Percentiles rank a stretch among this genome's conserved stretches.
Conservation (phyloP, 2,329 filamentous ascomycete genomes). For the Alternaria arbusti region DNA sequence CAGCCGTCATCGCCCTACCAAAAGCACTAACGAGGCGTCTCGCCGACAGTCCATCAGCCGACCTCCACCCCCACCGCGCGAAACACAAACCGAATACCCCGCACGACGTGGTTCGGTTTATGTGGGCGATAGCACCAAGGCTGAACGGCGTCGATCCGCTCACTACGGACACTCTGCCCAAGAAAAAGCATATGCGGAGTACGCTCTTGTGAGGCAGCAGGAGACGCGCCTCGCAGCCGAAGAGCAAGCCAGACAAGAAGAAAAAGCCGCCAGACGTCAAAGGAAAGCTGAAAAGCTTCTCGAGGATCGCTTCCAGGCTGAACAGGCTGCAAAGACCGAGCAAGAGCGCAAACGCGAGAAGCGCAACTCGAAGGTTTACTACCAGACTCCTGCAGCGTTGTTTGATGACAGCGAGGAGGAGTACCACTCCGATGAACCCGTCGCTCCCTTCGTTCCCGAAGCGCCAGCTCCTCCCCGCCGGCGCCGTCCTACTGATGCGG, state of each 20-base stretch:
- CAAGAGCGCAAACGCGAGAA: conserved; percentile 20
- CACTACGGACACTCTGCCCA: conserved; percentile 26
- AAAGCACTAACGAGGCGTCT: conserved; percentile 25
- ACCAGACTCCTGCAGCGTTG: conserved; percentile 16
- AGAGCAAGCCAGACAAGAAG: background rate
- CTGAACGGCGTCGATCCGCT: conserved; percentile 36
- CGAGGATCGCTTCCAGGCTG: too few relatives aligned
- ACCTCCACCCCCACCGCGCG: conserved; percentile 44
- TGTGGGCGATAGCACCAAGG: conserved; percentile 32
- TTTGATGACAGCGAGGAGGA: conserved; percentile 24
- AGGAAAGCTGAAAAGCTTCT: too few relatives aligned
- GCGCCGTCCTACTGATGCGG: conserved; percentile 33
- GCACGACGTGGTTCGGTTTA: conserved; percentile 31
- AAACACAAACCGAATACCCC: conserved; percentile 39
- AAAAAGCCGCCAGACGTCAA: too few relatives aligned
- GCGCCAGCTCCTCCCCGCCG: conserved; percentile 15
- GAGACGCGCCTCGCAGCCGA: background rate
- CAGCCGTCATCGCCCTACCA: conserved; percentile 16
- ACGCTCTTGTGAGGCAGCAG: background rate
- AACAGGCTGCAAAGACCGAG: background rate
- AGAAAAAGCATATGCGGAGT: too few relatives aligned
- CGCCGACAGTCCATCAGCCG: conserved; percentile 35
- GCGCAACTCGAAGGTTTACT: conserved; percentile 20
- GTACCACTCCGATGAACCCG: conserved; percentile 7
- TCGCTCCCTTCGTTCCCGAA: conserved; percentile 4